Evolutionary conservation across 176 grass and related monocot species (phyloP).

Genomic region (Avena atlantica): DNA sequence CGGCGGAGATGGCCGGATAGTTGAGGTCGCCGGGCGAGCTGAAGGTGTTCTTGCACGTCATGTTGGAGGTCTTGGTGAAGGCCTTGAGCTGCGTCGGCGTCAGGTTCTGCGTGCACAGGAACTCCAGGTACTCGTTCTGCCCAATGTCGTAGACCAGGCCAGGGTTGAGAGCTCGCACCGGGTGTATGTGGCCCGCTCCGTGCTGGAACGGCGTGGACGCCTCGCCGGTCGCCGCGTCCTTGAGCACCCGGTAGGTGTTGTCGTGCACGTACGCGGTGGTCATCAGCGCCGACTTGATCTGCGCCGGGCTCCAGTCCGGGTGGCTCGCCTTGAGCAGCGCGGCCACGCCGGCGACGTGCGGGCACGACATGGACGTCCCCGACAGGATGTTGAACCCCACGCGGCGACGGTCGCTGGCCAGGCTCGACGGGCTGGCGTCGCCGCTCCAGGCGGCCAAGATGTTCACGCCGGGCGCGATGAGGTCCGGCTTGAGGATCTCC

Average conservation of each 20-base stretch:
- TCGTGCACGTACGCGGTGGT: conserved; percentile 97
- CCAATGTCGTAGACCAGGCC: conserved; percentile 85
- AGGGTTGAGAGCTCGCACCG: conserved; percentile 71
- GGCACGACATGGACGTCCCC: conserved; percentile 99
- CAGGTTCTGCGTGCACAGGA: conserved; percentile 88
- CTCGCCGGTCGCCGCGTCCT: conserved; percentile 76
- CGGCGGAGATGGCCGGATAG: conserved; percentile 87
- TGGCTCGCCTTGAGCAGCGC: conserved; percentile 91
- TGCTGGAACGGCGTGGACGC: conserved; percentile 83
- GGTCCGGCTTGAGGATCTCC: conserved; percentile 92
- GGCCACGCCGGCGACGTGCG: conserved; percentile 92
- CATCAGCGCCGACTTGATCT: conserved; percentile 95
- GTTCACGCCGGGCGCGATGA: conserved; percentile 87
- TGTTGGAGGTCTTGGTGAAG: conserved; percentile 80
- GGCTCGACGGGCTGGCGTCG: conserved; percentile 80
- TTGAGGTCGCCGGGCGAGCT: conserved; percentile 79
- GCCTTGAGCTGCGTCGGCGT: conserved; percentile 74
- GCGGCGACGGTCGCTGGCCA: conserved; percentile 69
- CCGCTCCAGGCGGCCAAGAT: conserved; percentile 96
- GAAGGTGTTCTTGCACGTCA: conserved; percentile 73
- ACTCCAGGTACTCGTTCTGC: conserved; percentile 77
- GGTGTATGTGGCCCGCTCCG: conserved; percentile 93
- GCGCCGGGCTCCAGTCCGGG: conserved; percentile 88
- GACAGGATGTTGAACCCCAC: conserved; percentile 97
- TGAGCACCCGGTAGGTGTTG: conserved; percentile 70